Evolutionary conservation across 805 yeast species (phyloP).

Genomic region (Lachancea thermotolerans): DNA sequence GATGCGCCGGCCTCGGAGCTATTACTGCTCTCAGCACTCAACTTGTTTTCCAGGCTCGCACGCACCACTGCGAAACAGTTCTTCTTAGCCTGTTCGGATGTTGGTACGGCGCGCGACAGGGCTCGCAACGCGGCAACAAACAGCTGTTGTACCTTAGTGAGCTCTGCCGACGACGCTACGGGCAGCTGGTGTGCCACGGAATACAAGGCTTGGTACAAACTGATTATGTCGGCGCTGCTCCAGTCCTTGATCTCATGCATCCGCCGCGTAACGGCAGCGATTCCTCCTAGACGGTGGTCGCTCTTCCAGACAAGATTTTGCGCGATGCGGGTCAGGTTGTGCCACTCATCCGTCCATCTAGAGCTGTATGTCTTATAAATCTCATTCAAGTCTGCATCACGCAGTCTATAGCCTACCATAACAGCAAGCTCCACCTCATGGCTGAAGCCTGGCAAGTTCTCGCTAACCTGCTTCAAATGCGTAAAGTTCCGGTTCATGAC

Average conservation of each 20-base stretch:
- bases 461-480: slow-evolving; percentile 15
- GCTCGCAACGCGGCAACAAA: slow-evolving; percentile 18
- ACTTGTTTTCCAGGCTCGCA: slow-evolving; percentile 21
- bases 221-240: slow-evolving; percentile 12
- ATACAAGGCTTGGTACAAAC: slow-evolving; percentile 26
- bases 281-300: slow-evolving; percentile 1
- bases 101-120: slow-evolving; percentile 16
- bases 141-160: slow-evolving; percentile 18
- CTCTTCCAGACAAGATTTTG: slow-evolving; percentile 8
- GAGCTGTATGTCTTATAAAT: background rate
- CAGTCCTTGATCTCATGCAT: background rate
- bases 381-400: slow-evolving; percentile 3
- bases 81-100: slow-evolving; percentile 2
- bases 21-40: slow-evolving; percentile 10
- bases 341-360: slow-evolving; percentile 4
- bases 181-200: slow-evolving; percentile 17
- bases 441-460: slow-evolving; percentile 16
- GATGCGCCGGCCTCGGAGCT: slow-evolving; percentile 8
- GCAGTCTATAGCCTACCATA: slow-evolving; percentile 19
- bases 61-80: slow-evolving; percentile 16
- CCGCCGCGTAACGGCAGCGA: background rate
- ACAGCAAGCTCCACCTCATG: slow-evolving; percentile 16
- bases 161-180: background rate
- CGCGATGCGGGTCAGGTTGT: slow-evolving; percentile 3
- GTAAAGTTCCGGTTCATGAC: slow-evolving; percentile 18